These are phyloP conservation scores for Acorus calamus DNA, from an alignment of 106 monocot species.

Conservation along the genomic window DNA sequence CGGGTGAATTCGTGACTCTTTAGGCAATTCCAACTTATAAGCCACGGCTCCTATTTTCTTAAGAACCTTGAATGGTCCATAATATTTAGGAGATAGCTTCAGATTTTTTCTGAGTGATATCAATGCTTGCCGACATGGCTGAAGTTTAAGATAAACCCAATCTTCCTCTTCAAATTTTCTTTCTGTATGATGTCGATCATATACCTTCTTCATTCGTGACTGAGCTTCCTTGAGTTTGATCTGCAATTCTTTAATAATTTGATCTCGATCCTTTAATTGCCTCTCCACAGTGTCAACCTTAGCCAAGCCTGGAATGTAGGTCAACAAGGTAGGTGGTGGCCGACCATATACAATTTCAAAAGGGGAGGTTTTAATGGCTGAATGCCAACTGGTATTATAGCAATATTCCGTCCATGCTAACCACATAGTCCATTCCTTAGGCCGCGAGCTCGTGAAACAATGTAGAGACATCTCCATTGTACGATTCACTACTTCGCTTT, in stretches of 20 bases:
- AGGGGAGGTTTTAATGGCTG: not conserved
- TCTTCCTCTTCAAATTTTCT: not conserved
- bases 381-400: not conserved
- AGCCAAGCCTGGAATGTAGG: not conserved
- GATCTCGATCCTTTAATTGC: not conserved
- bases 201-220: not conserved
- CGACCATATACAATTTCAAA: not conserved
- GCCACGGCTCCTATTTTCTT: not conserved
- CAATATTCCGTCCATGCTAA: not conserved
- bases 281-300: not conserved
- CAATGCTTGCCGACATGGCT: not conserved
- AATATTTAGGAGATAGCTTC: not conserved
- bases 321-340: not conserved
- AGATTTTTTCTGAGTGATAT: not conserved
- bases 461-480: not conserved
- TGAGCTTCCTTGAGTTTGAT: not conserved
- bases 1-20: not conserved
- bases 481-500: not conserved
- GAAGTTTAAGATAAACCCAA: not conserved
- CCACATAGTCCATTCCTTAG: not conserved
- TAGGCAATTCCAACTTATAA: not conserved
- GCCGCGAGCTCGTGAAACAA: not conserved
- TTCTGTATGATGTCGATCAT: not conserved
- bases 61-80: not conserved
- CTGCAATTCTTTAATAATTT: not conserved